Conservation (phyloP, 1,284 basidiomycete species). For the Boletus mariae region DNA sequence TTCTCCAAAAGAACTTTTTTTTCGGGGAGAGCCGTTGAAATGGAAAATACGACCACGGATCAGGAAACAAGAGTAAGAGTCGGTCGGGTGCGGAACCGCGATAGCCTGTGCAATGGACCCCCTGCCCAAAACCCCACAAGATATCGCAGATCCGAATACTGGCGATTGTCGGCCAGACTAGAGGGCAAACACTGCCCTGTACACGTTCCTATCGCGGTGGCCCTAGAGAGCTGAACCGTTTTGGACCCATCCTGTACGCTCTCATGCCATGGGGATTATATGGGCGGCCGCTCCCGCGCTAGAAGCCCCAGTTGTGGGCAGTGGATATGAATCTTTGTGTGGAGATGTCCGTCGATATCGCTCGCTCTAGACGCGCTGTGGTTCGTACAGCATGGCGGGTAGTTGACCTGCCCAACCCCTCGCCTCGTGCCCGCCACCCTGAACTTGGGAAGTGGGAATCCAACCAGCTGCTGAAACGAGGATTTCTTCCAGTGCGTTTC, state of each 20-base stretch:
- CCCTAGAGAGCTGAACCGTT: constrained; percentile 5
- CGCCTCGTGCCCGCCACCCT: not conserved
- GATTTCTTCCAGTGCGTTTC: no score
- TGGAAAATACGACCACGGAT: no score
- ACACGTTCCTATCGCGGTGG: not conserved
- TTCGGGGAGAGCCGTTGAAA: no score
- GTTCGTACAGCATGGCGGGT: not conserved
- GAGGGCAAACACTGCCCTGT: not conserved
- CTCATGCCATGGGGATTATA: not conserved
- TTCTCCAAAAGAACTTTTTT: no score
- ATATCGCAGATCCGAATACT: constrained; percentile 22
- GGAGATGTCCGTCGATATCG: no score
- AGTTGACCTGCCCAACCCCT: no score
- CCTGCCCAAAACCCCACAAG: no score
- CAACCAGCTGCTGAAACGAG: not conserved
- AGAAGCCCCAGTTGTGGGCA: not conserved
- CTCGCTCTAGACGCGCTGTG: not conserved
- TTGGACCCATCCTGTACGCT: constrained; percentile 21
- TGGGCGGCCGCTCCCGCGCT: constrained; percentile 20
- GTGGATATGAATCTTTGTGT: not conserved
- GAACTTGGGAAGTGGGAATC: not conserved
- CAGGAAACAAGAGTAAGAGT: no score
- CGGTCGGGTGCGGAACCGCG: no score
- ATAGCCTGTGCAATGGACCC: no score
- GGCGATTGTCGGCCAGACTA: constrained; percentile 25